A percentile compares a stretch with the other conserved stretches of the same genome.
Conservation (phyloP, 2,329 filamentous ascomycete genomes). For the Gyromitra esculenta region DNA sequence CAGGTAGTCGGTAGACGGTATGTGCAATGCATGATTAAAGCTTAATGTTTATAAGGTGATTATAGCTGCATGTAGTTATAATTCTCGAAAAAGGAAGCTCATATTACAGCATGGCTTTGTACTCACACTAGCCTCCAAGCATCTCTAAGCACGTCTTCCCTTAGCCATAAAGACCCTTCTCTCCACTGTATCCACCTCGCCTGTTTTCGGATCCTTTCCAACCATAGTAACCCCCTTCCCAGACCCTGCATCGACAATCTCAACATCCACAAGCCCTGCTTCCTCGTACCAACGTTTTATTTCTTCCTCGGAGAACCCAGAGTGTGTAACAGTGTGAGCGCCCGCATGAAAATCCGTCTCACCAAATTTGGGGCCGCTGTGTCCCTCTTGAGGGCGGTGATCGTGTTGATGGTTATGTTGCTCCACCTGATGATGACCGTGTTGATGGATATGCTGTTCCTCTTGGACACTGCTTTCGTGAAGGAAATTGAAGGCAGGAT, state of each 20-base stretch:
- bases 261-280: conserved; percentile 70
- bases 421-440: neutral
- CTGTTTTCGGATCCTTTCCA: conserved; percentile 10
- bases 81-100: conserved; percentile 6
- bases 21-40: conserved; percentile 32
- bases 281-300: conserved; percentile 70
- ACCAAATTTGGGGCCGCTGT: neutral
- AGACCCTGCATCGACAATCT: conserved; percentile 65
- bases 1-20: neutral
- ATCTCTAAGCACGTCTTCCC: conserved; percentile 45
- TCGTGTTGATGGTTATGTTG: conserved; percentile 3
- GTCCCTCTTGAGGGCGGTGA: neutral
- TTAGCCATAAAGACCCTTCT: conserved; percentile 51
- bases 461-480: neutral
- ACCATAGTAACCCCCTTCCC: conserved; percentile 41
- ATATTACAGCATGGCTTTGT: neutral
- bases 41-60: conserved; percentile 29
- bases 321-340: conserved; percentile 69
- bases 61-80: conserved; percentile 12
- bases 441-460: conserved; percentile 3
- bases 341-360: neutral
- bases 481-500: neutral
- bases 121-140: neutral
- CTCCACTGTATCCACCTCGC: conserved; percentile 8
- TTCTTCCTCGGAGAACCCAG: conserved; percentile 71